A percentile compares a stretch with the other conserved stretches of the same genome.
These are phyloP conservation scores for Didymella pinodella DNA, from an alignment of 2,329 filamentous ascomycete genomes.

Conservation along the genomic window DNA sequence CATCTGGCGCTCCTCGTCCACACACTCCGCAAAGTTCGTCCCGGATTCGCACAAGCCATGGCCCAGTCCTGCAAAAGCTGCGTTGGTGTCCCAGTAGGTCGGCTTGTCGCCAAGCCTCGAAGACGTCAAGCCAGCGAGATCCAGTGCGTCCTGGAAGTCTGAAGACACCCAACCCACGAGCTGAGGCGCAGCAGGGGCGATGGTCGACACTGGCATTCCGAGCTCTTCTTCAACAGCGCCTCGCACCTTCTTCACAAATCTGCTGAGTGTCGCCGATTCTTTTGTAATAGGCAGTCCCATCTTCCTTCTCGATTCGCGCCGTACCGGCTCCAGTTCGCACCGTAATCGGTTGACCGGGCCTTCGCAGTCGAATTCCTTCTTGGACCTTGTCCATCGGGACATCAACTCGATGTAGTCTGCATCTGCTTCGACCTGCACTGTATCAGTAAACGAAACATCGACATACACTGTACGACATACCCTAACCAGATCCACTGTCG, in stretches of 20 bases:
- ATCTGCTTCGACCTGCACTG: constrained; percentile 26
- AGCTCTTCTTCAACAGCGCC: constrained; percentile 28
- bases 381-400: constrained; percentile 30
- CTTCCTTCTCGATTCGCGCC: constrained; percentile 18
- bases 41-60: constrained; percentile 26
- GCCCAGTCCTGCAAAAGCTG: constrained; percentile 31
- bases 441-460: background rate
- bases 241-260: constrained; percentile 28
- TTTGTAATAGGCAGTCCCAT: constrained; percentile 24
- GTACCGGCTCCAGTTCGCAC: constrained; percentile 13
- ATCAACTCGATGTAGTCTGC: constrained; percentile 36
- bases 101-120: constrained; percentile 10
- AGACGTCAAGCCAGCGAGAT: constrained; percentile 26
- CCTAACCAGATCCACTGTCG: constrained; percentile 30
- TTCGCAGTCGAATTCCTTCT: constrained; percentile 14
- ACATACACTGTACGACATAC: constrained; percentile 17
- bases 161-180: constrained; percentile 18
- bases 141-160: constrained; percentile 30
- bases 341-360: constrained; percentile 14
- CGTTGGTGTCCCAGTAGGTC: constrained; percentile 29
- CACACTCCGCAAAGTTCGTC: constrained; percentile 13
- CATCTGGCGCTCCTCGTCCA: constrained; percentile 15
- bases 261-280: constrained; percentile 29
- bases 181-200: constrained; percentile 31
- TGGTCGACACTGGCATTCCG: constrained; percentile 17